Evolutionary conservation across 2,329 filamentous ascomycete species (phyloP).

Genomic region (Hypoxylon sp.): DNA sequence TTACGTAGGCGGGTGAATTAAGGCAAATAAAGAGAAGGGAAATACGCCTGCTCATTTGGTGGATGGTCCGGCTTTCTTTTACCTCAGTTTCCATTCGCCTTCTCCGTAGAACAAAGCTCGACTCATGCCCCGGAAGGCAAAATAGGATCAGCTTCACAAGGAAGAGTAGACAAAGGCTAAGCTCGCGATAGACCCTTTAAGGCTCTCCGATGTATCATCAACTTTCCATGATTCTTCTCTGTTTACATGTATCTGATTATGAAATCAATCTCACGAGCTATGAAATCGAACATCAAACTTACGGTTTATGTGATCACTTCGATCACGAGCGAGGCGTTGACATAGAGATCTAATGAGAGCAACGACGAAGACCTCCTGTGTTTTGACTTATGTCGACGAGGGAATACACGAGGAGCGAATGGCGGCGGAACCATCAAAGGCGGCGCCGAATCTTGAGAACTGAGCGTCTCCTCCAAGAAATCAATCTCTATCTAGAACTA

Average conservation of each 20-base stretch:
- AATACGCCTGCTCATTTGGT: neutral
- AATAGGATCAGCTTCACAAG: neutral
- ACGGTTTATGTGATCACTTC: constrained; percentile 38
- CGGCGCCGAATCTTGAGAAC: constrained; percentile 17
- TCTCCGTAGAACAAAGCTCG: neutral
- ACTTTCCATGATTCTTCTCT: neutral
- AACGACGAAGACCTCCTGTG: neutral
- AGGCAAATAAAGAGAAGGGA: no score
- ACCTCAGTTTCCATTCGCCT: neutral
- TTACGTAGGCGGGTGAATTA: no score
- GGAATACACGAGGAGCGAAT: constrained; percentile 26
- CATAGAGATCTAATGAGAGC: constrained; percentile 3
- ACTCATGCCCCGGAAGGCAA: neutral
- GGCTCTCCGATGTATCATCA: neutral
- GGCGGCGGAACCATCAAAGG: constrained; percentile 23
- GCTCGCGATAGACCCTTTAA: neutral
- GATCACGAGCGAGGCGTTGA: constrained; percentile 34
- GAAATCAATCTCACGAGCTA: constrained; percentile 9
- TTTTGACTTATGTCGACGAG: constrained; percentile 30
- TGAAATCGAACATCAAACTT: constrained; percentile 42
- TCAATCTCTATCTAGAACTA: constrained; percentile 20
- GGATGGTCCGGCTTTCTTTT: neutral
- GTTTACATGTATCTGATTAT: neutral
- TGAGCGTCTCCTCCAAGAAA: constrained; percentile 24
- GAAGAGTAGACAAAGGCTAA: constrained; percentile 3